Percentiles rank a stretch among this genome's conserved stretches.
Evolutionary conservation across 305 asterid genomes (phyloP).

Genomic region (Plantago coronopus): DNA sequence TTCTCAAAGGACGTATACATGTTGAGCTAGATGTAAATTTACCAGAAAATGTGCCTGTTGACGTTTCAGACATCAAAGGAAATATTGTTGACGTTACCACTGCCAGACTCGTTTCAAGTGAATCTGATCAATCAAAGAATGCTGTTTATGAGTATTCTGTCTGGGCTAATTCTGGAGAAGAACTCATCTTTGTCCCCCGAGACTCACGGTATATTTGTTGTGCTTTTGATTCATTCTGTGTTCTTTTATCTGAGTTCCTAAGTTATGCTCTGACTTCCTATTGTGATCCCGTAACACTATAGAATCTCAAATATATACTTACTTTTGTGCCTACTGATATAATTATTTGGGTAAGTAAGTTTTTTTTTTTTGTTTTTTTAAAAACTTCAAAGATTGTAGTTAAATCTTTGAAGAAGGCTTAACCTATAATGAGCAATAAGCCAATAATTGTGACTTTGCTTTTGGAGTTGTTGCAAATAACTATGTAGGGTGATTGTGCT

Average conservation of each 20-base stretch:
- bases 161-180: slow-evolving; percentile 76
- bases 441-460: no score
- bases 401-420: neutral
- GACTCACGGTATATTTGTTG: slow-evolving; percentile 60
- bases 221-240: slow-evolving; percentile 20
- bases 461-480: no score
- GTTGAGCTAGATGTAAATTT: slow-evolving; percentile 46
- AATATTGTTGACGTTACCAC: slow-evolving; percentile 46
- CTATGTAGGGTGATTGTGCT: no score
- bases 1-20: slow-evolving; percentile 66
- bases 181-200: slow-evolving; percentile 62
- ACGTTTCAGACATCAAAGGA: slow-evolving; percentile 53
- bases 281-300: neutral
- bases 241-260: slow-evolving; percentile 8
- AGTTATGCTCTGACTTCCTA: neutral
- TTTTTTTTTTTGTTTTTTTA: no score
- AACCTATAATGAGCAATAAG: neutral
- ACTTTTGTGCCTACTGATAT: neutral
- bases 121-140: slow-evolving; percentile 40
- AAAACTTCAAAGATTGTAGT: neutral
- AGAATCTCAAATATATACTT: neutral
- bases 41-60: slow-evolving; percentile 61
- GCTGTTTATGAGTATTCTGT: slow-evolving; percentile 62
- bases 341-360: no score
- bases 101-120: slow-evolving; percentile 45